Conservation (phyloP, 2,329 filamentous ascomycete genomes). For the Clarireedia sp. region DNA sequence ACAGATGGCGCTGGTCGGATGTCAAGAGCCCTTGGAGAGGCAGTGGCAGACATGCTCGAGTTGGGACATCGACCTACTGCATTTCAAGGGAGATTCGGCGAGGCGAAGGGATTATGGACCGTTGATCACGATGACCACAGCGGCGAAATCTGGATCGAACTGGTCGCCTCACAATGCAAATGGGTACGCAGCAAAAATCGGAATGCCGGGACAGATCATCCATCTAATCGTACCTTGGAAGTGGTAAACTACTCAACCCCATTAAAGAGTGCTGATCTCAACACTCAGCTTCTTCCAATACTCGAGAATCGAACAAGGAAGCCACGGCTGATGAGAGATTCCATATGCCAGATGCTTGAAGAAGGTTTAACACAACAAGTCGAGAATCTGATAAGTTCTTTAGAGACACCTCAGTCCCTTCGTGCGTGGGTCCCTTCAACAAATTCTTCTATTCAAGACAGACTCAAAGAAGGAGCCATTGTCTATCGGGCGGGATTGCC, state of each 20-base stretch:
- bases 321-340: conserved; percentile 35
- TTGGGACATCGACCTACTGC: conserved; percentile 50
- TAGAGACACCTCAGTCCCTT: conserved; percentile 43
- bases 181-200: conserved; percentile 48
- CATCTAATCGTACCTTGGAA: conserved; percentile 56
- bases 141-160: conserved; percentile 54
- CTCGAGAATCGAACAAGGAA: conserved; percentile 51
- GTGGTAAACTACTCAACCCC: conserved; percentile 43
- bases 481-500: conserved; percentile 20
- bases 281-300: conserved; percentile 62
- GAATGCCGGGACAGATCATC: conserved; percentile 27
- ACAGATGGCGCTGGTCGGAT: conserved; percentile 61
- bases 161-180: conserved; percentile 60
- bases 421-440: conserved; percentile 45
- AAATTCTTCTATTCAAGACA: conserved; percentile 34
- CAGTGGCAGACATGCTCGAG: conserved; percentile 43
- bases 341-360: conserved; percentile 42
- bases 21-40: conserved; percentile 49
- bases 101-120: conserved; percentile 71
- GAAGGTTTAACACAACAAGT: conserved; percentile 45
- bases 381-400: conserved; percentile 40
- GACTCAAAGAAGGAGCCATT: conserved; percentile 23
- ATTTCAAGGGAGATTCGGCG: conserved; percentile 62
- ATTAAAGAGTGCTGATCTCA: conserved; percentile 47
- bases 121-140: conserved; percentile 44